A percentile compares a stretch with the other conserved stretches of the same genome.
Conservation (phyloP, 225 moss, liverwort and hornwort species). For the Asterella californica region DNA sequence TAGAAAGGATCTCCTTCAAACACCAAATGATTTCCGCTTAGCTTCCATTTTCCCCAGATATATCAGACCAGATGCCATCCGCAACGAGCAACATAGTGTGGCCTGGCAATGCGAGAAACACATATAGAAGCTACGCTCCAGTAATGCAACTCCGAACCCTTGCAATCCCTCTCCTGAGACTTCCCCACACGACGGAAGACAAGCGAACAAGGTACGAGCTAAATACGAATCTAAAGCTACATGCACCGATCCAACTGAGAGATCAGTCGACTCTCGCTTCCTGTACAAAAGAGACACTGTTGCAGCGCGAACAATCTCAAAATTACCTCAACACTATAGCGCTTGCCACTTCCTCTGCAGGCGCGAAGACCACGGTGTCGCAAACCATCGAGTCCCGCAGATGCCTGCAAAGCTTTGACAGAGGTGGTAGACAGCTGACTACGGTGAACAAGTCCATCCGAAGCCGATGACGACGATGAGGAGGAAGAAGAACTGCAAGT, state of each 20-base stretch:
- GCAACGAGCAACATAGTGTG: background rate
- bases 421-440: conserved; percentile 4
- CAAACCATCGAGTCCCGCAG: conserved; percentile 1
- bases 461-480: background rate
- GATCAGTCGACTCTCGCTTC: background rate
- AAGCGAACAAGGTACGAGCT: background rate
- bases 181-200: background rate
- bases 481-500: conserved; percentile 7
- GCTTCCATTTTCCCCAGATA: background rate
- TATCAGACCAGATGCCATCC: background rate
- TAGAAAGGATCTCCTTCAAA: background rate
- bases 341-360: background rate
- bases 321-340: conserved; percentile 9
- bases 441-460: background rate
- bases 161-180: background rate
- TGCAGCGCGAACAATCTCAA: background rate
- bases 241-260: background rate
- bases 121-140: background rate
- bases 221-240: background rate
- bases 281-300: background rate
- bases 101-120: background rate
- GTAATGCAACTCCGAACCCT: background rate
- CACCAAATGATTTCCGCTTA: background rate
- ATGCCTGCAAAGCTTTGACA: background rate
- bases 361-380: conserved; percentile 2